Conservation (phyloP, 2,329 filamentous ascomycete genomes). For the Pseudocercospora fijiensis region DNA sequence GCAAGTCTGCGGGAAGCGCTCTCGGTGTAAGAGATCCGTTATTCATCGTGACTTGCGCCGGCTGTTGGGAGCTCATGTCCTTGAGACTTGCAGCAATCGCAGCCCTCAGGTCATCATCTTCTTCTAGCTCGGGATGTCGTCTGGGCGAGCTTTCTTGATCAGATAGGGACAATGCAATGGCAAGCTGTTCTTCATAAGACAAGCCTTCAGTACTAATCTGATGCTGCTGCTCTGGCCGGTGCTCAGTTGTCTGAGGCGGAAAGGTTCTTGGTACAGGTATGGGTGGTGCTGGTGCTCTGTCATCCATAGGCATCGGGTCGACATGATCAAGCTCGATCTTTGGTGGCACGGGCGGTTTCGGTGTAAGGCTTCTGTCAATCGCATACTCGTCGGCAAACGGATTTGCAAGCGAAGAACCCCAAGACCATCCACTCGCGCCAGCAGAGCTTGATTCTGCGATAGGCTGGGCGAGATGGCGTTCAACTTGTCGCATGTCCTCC, state of each 20-base stretch:
- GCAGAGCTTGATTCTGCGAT: constrained; percentile 25
- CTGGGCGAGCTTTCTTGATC: constrained; percentile 36
- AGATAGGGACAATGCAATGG: constrained; percentile 39
- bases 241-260: constrained; percentile 9
- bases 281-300: constrained; percentile 23
- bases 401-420: constrained; percentile 45
- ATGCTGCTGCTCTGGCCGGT: constrained; percentile 17
- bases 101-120: constrained; percentile 35
- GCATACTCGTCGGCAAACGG: constrained; percentile 49
- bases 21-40: constrained; percentile 20
- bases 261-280: constrained; percentile 27
- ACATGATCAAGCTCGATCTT: constrained; percentile 43
- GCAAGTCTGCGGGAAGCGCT: constrained; percentile 9
- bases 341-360: constrained; percentile 48
- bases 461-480: constrained; percentile 28
- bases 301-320: constrained; percentile 21
- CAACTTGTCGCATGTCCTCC: constrained; percentile 30
- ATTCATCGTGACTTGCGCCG: constrained; percentile 25
- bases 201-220: constrained; percentile 26
- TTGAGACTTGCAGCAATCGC: constrained; percentile 39
- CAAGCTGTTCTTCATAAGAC: constrained; percentile 41
- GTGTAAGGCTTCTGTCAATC: constrained; percentile 41
- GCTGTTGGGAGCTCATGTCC: constrained; percentile 32
- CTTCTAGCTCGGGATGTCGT: constrained; percentile 25
- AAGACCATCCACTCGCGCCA: constrained; percentile 39